phyloP scores from a whole-genome alignment of 1,284 basidiomycete species.

The Cutaneotrichosporon cyanovorans region DNA sequence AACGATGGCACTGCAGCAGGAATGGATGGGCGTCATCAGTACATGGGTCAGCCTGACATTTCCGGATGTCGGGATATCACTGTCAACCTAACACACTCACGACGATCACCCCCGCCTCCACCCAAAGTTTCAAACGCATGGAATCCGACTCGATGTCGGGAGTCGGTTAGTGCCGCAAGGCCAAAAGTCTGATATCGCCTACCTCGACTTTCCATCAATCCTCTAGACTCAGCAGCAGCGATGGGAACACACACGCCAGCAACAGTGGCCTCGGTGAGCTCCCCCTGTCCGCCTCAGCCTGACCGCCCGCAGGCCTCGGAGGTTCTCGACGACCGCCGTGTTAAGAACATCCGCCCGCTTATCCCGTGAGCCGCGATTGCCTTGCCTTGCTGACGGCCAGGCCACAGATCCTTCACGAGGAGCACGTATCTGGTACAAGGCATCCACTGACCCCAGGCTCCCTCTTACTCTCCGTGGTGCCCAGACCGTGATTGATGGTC shows the following conservation, averaged over 20 bases:
- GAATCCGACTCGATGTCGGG: background rate
- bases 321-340: conserved; percentile 76
- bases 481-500: conserved; percentile 69
- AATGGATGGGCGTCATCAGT: too few species aligned
- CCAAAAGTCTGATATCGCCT: too few species aligned
- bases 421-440: conserved; percentile 36
- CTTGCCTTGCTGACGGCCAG: conserved; percentile 21
- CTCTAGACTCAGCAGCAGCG: background rate
- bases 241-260: conserved; percentile 10
- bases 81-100: background rate
- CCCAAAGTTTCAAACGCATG: background rate
- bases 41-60: background rate
- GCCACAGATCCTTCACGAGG: conserved; percentile 84
- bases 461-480: conserved; percentile 43
- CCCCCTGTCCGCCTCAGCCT: background rate
- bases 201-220: background rate
- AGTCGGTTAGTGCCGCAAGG: too few species aligned
- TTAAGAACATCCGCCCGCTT: conserved; percentile 74
- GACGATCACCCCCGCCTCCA: background rate
- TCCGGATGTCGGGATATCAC: background rate
- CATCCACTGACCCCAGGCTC: conserved; percentile 25
- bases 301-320: conserved; percentile 52
- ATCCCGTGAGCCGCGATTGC: conserved; percentile 53
- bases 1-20: too few species aligned
- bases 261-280: conserved; percentile 27